phyloP scores from a whole-genome alignment of 2,329 filamentous ascomycete species.

The Beauveria varroae region DNA sequence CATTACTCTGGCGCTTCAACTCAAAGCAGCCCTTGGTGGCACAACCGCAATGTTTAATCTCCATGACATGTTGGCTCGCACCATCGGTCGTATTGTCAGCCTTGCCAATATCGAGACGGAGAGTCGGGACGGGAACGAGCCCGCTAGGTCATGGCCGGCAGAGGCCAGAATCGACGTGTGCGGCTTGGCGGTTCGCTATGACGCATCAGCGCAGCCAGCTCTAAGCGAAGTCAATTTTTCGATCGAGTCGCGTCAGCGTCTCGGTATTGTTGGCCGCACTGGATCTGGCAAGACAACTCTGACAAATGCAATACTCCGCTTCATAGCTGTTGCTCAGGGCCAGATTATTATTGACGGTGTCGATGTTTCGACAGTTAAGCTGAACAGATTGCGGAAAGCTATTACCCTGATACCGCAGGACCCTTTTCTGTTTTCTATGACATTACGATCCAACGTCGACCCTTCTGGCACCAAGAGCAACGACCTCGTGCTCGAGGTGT shows the following conservation, averaged over 20 bases:
- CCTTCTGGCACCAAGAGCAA: not conserved
- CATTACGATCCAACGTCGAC: constrained; percentile 9
- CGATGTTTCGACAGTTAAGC: not conserved
- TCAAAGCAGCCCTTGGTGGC: not conserved
- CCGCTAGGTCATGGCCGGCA: not conserved
- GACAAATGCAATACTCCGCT: constrained; percentile 3
- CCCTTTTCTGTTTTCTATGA: constrained; percentile 8
- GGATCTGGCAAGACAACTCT: constrained; percentile 12
- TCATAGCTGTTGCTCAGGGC: not conserved
- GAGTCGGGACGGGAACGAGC: not conserved
- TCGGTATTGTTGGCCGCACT: constrained; percentile 12
- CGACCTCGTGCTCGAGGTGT: not conserved
- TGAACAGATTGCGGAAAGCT: not conserved
- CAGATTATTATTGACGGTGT: constrained; percentile 2
- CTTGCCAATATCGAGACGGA: constrained; percentile 4
- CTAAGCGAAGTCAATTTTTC: not conserved
- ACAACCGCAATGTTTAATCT: not conserved
- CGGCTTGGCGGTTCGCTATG: not conserved
- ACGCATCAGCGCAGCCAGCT: not conserved
- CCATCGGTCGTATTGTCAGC: not conserved
- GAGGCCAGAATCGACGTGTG: not conserved
- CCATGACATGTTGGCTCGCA: not conserved
- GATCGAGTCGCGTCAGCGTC: not conserved
- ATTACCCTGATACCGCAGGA: constrained; percentile 11
- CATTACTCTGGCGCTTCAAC: constrained; percentile 9